Percentiles rank a stretch among this genome's conserved stretches.
Conservation (phyloP, 1,284 basidiomycete species). For the Tremellales sp. region DNA sequence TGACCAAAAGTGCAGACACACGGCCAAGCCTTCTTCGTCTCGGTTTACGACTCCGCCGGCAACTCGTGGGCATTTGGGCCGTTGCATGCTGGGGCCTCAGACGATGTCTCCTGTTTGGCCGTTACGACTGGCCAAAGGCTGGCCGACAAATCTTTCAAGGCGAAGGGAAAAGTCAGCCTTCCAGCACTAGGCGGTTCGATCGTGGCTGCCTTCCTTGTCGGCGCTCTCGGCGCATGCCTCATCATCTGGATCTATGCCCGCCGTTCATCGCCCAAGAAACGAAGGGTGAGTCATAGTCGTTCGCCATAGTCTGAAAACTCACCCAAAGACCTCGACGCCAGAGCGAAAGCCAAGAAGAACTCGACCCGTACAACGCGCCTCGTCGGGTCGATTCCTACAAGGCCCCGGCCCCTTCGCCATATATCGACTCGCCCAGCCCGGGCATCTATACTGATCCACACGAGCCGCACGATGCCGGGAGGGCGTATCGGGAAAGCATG, state of each 20-base stretch:
- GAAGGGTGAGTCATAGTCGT: neutral
- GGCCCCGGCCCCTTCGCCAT: neutral
- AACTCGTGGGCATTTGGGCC: constrained; percentile 30
- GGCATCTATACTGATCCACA: neutral
- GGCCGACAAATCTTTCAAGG: neutral
- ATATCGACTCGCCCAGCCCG: neutral
- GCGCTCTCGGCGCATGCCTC: constrained; percentile 17
- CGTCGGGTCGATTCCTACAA: neutral
- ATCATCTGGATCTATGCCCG: constrained; percentile 8
- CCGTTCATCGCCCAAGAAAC: neutral
- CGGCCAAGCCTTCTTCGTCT: constrained; percentile 32
- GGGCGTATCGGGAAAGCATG: neutral
- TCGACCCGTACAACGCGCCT: neutral
- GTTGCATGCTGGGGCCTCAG: constrained; percentile 22
- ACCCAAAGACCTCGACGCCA: neutral
- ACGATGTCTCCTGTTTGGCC: constrained; percentile 22
- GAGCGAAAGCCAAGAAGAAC: neutral
- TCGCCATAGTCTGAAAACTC: neutral
- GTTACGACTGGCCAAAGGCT: constrained; percentile 18
- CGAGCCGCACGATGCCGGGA: neutral
- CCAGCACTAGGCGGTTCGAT: constrained; percentile 21
- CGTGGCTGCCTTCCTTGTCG: constrained; percentile 13
- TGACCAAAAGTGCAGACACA: constrained; percentile 14
- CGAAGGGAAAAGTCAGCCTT: neutral
- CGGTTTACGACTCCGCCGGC: constrained; percentile 24